Percentiles rank a stretch among this genome's conserved stretches.
Conservation (phyloP, 106 monocot species). For the Dioscorea dumetorum region DNA sequence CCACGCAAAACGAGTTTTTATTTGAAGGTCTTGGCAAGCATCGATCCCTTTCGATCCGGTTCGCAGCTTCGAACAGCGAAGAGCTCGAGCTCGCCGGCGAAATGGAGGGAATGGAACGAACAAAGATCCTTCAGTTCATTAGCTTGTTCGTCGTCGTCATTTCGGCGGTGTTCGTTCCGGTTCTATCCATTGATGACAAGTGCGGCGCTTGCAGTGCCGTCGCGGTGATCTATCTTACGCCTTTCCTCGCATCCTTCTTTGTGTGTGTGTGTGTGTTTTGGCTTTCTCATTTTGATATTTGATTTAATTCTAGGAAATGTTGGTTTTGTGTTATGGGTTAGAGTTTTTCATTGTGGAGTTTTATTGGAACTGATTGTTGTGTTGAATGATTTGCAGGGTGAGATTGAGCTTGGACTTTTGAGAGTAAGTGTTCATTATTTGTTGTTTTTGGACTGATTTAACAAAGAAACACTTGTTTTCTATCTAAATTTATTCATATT, state of each 20-base stretch:
- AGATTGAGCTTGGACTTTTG: slow-evolving; percentile 66
- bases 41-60: not conserved
- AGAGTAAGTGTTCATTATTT: slow-evolving; percentile 37
- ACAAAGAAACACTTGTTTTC: no score
- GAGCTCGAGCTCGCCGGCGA: not conserved
- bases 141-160: slow-evolving; percentile 9
- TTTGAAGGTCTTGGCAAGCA: not conserved
- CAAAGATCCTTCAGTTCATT: slow-evolving; percentile 5
- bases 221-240: slow-evolving; percentile 27
- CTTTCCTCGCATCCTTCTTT: not conserved
- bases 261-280: no score
- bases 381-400: slow-evolving; percentile 47
- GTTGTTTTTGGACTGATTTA: not conserved
- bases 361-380: not conserved
- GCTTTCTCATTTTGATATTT: not conserved
- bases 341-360: not conserved
- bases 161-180: not conserved
- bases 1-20: not conserved
- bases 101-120: slow-evolving; percentile 1
- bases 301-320: not conserved
- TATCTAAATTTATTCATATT: no score
- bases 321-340: not conserved
- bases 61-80: not conserved
- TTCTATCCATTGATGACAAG: slow-evolving; percentile 57
- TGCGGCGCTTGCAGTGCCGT: slow-evolving; percentile 78